phyloP scores from a whole-genome alignment of 305 asterid genomes.

The Caryopteris hybrid region DNA sequence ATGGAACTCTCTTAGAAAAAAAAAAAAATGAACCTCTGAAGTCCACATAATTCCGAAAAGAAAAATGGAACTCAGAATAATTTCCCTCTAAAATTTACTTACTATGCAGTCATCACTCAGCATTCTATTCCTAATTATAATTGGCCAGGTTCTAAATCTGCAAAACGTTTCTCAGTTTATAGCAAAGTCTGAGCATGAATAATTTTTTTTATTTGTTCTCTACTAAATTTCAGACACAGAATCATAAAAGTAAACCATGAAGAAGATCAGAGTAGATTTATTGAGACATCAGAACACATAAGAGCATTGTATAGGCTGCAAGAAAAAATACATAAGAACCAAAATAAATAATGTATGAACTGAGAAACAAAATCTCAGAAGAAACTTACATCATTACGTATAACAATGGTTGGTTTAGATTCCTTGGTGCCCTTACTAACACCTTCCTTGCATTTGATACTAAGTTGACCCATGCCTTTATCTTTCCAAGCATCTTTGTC shows the following conservation, averaged over 20 bases:
- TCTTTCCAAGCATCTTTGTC: slow-evolving; percentile 89
- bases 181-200: not conserved
- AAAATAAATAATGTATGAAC: not conserved
- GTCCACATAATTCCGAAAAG: not conserved
- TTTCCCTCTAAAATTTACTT: not conserved
- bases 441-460: slow-evolving; percentile 89
- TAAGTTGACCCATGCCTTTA: slow-evolving; percentile 85
- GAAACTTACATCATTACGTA: slow-evolving; percentile 87
- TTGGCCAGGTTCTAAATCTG: not conserved
- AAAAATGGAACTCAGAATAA: not conserved
- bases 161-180: not conserved
- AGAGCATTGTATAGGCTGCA: not conserved
- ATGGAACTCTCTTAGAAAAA: not conserved
- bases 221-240: not conserved
- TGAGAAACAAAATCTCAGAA: slow-evolving; percentile 4
- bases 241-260: not conserved
- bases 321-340: not conserved
- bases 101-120: not conserved
- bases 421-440: slow-evolving; percentile 73
- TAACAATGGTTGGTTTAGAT: slow-evolving; percentile 80
- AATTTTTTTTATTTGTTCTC: not conserved
- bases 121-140: not conserved
- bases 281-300: not conserved
- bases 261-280: not conserved
- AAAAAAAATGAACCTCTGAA: too few species aligned